Base-by-base conservation (phyloP, 345 rosid species). In the Toxicodendron radicans region DNA sequence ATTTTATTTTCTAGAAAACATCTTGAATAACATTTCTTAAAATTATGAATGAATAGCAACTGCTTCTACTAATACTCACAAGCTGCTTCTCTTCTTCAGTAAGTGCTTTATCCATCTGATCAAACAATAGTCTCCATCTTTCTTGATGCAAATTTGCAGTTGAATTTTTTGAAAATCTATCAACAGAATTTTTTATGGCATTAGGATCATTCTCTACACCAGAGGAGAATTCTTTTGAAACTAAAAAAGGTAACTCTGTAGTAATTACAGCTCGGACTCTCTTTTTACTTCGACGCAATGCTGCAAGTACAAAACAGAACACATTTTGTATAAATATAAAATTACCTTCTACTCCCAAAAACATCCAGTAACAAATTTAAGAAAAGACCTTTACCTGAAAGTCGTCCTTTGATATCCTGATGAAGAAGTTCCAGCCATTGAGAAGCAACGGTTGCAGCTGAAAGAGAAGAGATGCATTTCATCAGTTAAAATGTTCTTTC, bases 381-480 rank as follows among this genome's bases (percentile, higher is more conserved):
- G 35, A 38, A 75, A 35, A 21, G 58, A 76, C 58, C 10, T 71
- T 12, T 80, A 93, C 99, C 99, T 74, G 92, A 82, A 70, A 96
- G 89, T 20, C 98, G 92, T 68, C 97, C 97, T 72, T 83, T 91
- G 65, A 93, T 85, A 86, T 95, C 97, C 82, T 95, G 99, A 70
- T 91, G 88, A 76, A 95, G 92, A 80, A 91, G 92, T 21, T 93
- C 95, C 85, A 95, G 74, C 99, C 99, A 95, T 72, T 93, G 97
- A 32, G 98, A 87, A 71, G 98, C 96, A 67, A 93, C 90, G 23
- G 81, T 86, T 48, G 99, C 99, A 84, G 97, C 98, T 93, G 91
- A 70, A 86, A 63, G 83, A 66, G 56, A 72, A 79, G 79, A 75
- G 68, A 63, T 64, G 41, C 71, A 71, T 59, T 46, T 11, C 64